Evolutionary conservation across 768 basidiomycete genomes (phyloP).

Genomic region (Termitomyces sp.): DNA sequence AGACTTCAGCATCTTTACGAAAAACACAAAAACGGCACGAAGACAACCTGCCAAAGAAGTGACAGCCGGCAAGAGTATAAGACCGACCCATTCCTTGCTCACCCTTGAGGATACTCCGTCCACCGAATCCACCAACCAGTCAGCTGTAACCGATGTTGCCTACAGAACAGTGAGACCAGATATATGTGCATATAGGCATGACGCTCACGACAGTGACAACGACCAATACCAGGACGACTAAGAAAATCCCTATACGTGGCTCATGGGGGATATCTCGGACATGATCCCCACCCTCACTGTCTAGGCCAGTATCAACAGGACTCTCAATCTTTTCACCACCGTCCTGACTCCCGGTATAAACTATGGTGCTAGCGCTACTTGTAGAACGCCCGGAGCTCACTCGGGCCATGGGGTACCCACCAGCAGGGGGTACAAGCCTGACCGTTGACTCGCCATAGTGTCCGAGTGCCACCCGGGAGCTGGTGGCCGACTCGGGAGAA

Average conservation of each 20-base stretch:
- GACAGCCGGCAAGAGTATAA: conserved; percentile 86
- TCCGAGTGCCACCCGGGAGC: conserved; percentile 7
- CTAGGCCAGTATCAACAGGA: neutral
- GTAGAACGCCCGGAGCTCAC: conserved; percentile 1
- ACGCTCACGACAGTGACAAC: conserved; percentile 61
- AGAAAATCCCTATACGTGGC: conserved; percentile 57
- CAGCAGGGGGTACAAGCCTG: conserved; percentile 13
- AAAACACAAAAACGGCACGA: neutral
- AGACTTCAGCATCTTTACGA: neutral
- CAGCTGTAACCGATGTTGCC: conserved; percentile 58
- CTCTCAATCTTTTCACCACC: conserved; percentile 9
- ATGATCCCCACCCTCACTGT: neutral
- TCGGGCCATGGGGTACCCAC: conserved; percentile 14
- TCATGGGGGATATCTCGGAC: conserved; percentile 26
- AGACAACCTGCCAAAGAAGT: conserved; percentile 69
- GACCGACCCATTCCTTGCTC: conserved; percentile 84
- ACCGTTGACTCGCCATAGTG: conserved; percentile 18
- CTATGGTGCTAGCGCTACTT: conserved; percentile 3
- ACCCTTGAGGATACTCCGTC: conserved; percentile 70
- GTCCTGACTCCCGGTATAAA: conserved; percentile 9
- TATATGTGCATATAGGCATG: neutral
- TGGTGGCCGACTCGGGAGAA: conserved; percentile 1
- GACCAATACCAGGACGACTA: conserved; percentile 55
- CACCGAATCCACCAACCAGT: conserved; percentile 80
- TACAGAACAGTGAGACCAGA: conserved; percentile 18